phyloP scores from a whole-genome alignment of 192 early-diverging fungal species.

The Entophlyctis helioformis region DNA sequence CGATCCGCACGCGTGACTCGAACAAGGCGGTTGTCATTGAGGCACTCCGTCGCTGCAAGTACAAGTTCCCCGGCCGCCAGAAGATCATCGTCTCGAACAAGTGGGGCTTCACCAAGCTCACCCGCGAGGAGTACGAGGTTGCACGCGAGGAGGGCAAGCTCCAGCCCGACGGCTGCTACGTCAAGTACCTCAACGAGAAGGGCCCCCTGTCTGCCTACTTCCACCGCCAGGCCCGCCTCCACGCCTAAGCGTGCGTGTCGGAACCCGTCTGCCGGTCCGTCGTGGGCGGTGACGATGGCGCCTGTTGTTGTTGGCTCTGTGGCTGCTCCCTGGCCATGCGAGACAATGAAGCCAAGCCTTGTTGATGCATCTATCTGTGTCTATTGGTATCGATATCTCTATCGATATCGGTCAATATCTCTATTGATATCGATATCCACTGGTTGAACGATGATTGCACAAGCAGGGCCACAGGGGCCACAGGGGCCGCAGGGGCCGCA shows the following conservation, averaged over 20 bases:
- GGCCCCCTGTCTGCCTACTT: conserved; percentile 55
- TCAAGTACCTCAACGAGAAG: conserved; percentile 84
- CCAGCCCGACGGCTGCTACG: conserved; percentile 86
- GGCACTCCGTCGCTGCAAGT: conserved; percentile 87
- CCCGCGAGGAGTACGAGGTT: conserved; percentile 78
- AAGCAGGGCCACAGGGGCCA: too few relatives aligned
- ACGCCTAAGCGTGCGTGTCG: neutral
- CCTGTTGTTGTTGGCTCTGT: too few relatives aligned
- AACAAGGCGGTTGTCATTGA: conserved; percentile 92
- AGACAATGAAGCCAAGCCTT: too few relatives aligned
- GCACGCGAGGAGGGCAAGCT: conserved; percentile 63
- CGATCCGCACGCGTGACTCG: conserved; percentile 87
- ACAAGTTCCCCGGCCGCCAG: conserved; percentile 98
- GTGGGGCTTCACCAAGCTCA: conserved; percentile 99
- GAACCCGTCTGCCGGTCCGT: too few relatives aligned
- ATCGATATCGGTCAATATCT: too few relatives aligned
- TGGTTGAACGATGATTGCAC: too few relatives aligned
- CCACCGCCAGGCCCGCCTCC: conserved; percentile 9
- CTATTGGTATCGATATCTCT: too few relatives aligned
- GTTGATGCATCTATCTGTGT: too few relatives aligned
- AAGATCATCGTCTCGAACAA: conserved; percentile 99
- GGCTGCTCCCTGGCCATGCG: too few relatives aligned
- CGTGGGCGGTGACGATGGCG: too few relatives aligned
- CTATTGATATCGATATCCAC: too few relatives aligned
- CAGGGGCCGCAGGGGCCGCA: too few relatives aligned